Evolutionary conservation across 768 basidiomycete species (phyloP), one percentile per base, ranked within the genome.

Genomic region (Tylopilus intermedius): DNA sequence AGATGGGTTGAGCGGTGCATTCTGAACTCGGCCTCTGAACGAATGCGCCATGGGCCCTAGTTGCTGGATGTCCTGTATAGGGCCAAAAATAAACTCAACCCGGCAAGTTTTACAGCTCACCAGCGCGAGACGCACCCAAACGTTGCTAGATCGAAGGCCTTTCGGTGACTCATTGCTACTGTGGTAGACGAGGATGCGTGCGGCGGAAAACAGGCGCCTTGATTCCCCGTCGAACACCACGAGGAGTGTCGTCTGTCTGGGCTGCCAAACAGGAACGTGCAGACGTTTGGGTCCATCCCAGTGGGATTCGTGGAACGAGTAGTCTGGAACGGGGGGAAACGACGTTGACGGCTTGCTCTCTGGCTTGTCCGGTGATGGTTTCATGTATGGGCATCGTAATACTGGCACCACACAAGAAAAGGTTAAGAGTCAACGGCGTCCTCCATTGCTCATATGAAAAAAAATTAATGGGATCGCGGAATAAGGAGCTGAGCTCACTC

Each of bases 241-340:
- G 32, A 48, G 38, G 9, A 64, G 52, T 7, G 63, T 60, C 10
- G 63, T 64, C 46, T 60, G 60, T 24, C 60, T 56, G 9, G 63
- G 63, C 21, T 65, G 57, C 62, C 63, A 57, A 14, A 62, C 59
- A 4, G 60, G 60, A 41, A 65, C 33, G 15, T 59, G 55, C 10
- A 24, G 13, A 8, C 63, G 58, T 39, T 47, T 65, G 7, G 63
- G 62, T 22, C 60, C 63, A 15, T 65, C 55, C 63, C 60, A 64
- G 38, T 65, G 47, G 24, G 56, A 52, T 10, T 64, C 62, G 2
- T 62, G 57, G 3, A 65, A 33, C 8, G 59, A 62, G 43, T 44
- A 49, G 33, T 51, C 48, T 8, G 53, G 60, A 39, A 39, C 21
- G 6, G n/a, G 6, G 18, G 48, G 13, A 33, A 49, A 22, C 15